Base-by-base conservation (phyloP, 2,329 filamentous ascomycete genomes). In the Ophiostoma australiae region DNA sequence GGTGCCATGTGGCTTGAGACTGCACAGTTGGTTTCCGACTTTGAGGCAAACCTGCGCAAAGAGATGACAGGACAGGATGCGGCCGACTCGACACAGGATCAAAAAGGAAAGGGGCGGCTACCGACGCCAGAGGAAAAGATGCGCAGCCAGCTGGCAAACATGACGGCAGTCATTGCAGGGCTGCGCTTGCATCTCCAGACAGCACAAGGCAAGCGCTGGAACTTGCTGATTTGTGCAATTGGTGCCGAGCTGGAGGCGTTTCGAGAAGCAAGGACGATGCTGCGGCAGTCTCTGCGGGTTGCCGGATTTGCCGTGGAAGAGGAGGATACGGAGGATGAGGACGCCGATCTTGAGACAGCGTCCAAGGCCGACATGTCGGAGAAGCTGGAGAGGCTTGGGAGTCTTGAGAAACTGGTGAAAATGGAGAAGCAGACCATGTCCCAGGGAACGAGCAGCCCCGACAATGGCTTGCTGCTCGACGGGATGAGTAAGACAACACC, bases 171-270 rank as follows among this genome's bases (percentile, higher is more conserved):
- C 4, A 84, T 90, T 15, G 75, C 76, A 0, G 83, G 84, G 2
- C 79, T 94, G 4, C 84, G 88, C 70, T 79, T 82, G 20, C 83
- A 84, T 27, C 76, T 89, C 35, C 80, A 82, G 1, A 76, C 84
- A 2, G 89, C 89, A 0, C 86, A 91, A 72, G 80, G 82, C 1
- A 86, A 86, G 71, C 84, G 85, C 20, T 94, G 91, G 91, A 93
- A 90, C 71, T 80, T 94, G 20, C 82, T 94, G 23, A 88, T 93
- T 4, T 91, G 87, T 69, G 91, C 90, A 13, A 88, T 94, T 44
- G 90, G 91, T 0, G 91, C 91, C 0, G 91, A 80, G 71, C 74
- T 80, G 4, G 77, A 77, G 63, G 78, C 78, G 0, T 79, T 81
- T 31, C 75, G 72, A 20, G 78, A 80, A 55, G 80, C 78, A 0